These are phyloP conservation scores for Bisporella sp. DNA, from an alignment of 2,329 filamentous ascomycete species.

Conservation along the genomic window DNA sequence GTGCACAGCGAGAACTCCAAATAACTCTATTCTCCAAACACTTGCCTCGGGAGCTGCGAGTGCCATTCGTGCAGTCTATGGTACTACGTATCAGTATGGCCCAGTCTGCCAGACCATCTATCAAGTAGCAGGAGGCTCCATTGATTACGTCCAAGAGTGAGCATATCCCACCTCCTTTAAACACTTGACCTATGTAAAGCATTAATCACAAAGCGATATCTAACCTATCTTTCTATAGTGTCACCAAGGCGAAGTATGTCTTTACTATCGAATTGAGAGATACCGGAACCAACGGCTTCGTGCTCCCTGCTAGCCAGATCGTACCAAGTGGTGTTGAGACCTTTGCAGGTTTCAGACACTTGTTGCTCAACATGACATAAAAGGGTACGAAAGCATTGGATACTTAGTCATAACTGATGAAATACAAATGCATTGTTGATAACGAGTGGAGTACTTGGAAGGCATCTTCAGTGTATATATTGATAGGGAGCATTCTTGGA, in stretches of 20 bases:
- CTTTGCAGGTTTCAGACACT: constrained; percentile 31
- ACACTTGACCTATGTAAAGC: no score
- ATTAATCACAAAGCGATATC: no score
- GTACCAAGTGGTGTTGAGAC: constrained; percentile 38
- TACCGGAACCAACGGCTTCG: constrained; percentile 40
- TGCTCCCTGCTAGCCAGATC: constrained; percentile 42
- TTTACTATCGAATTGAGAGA: constrained; percentile 45
- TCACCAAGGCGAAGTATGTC: constrained; percentile 24
- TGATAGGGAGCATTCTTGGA: no score
- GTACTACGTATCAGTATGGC: constrained; percentile 33
- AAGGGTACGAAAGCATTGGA: not conserved
- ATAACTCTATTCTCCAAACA: constrained; percentile 40
- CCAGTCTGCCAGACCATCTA: constrained; percentile 56
- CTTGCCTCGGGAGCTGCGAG: constrained; percentile 42
- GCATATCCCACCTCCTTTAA: no score
- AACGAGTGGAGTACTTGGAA: no score
- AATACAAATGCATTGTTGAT: no score
- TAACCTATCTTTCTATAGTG: not conserved
- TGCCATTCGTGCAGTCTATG: constrained; percentile 49
- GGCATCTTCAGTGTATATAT: no score
- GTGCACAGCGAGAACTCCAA: constrained; percentile 39
- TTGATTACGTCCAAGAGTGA: constrained; percentile 36
- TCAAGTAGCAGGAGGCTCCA: constrained; percentile 39
- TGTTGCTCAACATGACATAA: constrained; percentile 16
- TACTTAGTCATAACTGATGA: no score